phyloP scores from a whole-genome alignment of 2,329 filamentous ascomycete species.

The Penicillium sp. region DNA sequence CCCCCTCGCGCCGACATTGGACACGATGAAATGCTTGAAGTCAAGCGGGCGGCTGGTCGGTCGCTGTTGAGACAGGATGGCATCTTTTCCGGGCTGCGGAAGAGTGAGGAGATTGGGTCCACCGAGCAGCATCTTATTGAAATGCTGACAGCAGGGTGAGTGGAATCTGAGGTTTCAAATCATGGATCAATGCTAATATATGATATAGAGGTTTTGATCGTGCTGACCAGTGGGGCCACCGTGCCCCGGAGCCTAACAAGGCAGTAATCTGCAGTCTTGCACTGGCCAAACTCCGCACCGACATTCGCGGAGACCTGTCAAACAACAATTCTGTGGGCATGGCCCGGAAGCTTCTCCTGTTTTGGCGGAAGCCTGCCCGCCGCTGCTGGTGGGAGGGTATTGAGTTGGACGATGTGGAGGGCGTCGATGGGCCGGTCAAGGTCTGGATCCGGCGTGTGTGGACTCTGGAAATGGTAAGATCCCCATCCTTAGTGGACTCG shows the following conservation, averaged over 20 bases:
- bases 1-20: conserved; percentile 81
- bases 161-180: background rate
- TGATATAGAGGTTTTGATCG: conserved; percentile 82
- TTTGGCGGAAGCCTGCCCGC: conserved; percentile 95
- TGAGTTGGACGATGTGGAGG: conserved; percentile 83
- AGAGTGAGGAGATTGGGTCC: conserved; percentile 92
- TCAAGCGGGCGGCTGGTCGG: conserved; percentile 86
- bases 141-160: conserved; percentile 97
- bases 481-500: background rate
- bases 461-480: conserved; percentile 86
- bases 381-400: conserved; percentile 99
- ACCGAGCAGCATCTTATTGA: conserved; percentile 98
- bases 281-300: conserved; percentile 85
- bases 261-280: conserved; percentile 97
- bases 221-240: conserved; percentile 91
- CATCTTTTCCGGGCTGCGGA: conserved; percentile 92
- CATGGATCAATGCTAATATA: conserved; percentile 13
- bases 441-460: conserved; percentile 98
- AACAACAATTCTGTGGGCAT: conserved; percentile 83
- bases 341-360: conserved; percentile 95
- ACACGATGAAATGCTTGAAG: conserved; percentile 87
- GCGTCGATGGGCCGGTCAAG: conserved; percentile 87
- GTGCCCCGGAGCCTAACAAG: conserved; percentile 96
- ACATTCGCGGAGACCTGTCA: conserved; percentile 74
- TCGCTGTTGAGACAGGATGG: conserved; percentile 86